Conservation (phyloP, 1,139 yeast species). For the Candida tetrigidarum region DNA sequence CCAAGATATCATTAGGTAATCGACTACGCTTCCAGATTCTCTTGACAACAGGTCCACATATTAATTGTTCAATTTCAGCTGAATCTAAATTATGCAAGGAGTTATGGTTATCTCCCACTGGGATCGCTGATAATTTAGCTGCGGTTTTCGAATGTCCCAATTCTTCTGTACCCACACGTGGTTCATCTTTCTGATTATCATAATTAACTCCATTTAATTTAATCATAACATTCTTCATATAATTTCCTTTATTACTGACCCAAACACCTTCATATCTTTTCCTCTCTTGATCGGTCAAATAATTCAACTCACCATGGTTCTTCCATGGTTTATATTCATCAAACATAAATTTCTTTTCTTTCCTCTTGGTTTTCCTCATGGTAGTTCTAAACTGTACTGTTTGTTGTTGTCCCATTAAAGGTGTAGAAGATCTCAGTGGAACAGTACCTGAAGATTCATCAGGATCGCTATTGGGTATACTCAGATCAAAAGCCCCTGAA, state of each 20-base stretch:
- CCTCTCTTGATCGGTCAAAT: conserved; percentile 71
- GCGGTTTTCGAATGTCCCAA: conserved; percentile 33
- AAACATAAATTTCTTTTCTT: conserved; percentile 53
- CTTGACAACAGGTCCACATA: conserved; percentile 72
- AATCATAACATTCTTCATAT: conserved; percentile 49
- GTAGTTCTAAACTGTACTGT: conserved; percentile 62
- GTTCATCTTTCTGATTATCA: conserved; percentile 19
- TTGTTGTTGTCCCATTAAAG: conserved; percentile 19
- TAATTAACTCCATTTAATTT: conserved; percentile 35
- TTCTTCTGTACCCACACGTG: conserved; percentile 22
- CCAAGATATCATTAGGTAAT: conserved; percentile 64
- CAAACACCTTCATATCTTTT: conserved; percentile 92
- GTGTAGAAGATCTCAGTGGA: conserved; percentile 19
- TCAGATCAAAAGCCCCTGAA: conserved; percentile 21
- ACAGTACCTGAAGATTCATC: conserved; percentile 11
- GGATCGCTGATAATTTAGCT: conserved; percentile 34
- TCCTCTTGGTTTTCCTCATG: conserved; percentile 59
- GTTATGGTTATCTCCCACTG: conserved; percentile 22
- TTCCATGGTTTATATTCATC: conserved; percentile 98
- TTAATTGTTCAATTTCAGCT: conserved; percentile 42
- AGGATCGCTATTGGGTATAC: conserved; percentile 18
- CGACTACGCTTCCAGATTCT: conserved; percentile 82
- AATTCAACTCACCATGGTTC: conserved; percentile 67
- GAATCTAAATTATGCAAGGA: conserved; percentile 37
- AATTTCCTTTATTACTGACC: conserved; percentile 82